phyloP scores from a whole-genome alignment of 495 filamentous ascomycete species.

The Lepidopterella palustris region DNA sequence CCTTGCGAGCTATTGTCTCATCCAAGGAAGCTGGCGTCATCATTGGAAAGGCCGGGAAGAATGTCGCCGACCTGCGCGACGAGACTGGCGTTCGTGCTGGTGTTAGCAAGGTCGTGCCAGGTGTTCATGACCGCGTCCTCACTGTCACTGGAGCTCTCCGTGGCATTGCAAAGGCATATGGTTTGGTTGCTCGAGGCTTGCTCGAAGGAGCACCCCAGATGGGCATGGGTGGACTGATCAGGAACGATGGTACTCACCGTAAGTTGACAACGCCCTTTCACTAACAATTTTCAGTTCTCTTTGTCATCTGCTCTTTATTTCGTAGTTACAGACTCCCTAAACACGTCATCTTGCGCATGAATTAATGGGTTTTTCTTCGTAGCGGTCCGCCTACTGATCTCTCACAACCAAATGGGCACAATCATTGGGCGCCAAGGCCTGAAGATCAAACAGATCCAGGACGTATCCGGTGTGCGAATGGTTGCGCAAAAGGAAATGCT shows the following conservation, averaged over 20 bases:
- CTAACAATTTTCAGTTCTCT: slow-evolving; percentile 4
- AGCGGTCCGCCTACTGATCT: slow-evolving; percentile 97
- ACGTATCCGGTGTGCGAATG: slow-evolving; percentile 94
- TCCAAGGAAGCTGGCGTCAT: slow-evolving; percentile 98
- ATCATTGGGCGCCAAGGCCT: slow-evolving; percentile 94
- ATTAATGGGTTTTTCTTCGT: slow-evolving; percentile 33
- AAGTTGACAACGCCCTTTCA: slow-evolving; percentile 41
- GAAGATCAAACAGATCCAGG: slow-evolving; percentile 99
- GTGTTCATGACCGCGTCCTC: slow-evolving; percentile 92
- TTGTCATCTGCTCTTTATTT: no score
- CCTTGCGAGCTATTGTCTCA: slow-evolving; percentile 92
- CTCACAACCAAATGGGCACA: slow-evolving; percentile 99
- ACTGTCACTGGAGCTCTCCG: slow-evolving; percentile 86
- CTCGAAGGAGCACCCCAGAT: slow-evolving; percentile 88
- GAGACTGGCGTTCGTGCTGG: slow-evolving; percentile 96
- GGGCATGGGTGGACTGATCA: slow-evolving; percentile 85
- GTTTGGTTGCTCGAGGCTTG: slow-evolving; percentile 83
- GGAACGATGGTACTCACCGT: slow-evolving; percentile 89
- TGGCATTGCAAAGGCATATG: slow-evolving; percentile 82
- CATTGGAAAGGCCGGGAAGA: slow-evolving; percentile 97
- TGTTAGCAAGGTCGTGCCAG: slow-evolving; percentile 96
- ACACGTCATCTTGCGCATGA: slow-evolving; percentile 1
- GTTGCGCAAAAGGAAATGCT: slow-evolving; percentile 99
- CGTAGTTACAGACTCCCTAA: slow-evolving; percentile 3
- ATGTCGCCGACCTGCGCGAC: slow-evolving; percentile 92